Conservation (phyloP, 192 early-diverging fungal species). For the Rhizophagus prolifer region DNA sequence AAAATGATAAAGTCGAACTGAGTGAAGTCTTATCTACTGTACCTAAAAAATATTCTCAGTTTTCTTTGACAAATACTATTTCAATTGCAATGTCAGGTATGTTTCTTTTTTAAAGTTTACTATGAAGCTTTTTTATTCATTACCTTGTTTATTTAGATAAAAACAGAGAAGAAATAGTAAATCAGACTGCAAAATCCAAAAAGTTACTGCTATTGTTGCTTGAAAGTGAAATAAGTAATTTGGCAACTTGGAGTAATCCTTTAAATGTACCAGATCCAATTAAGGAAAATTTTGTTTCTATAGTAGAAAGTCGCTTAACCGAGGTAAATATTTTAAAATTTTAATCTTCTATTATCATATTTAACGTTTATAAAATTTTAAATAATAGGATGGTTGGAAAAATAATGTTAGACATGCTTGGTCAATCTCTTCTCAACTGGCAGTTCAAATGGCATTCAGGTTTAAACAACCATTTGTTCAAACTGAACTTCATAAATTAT, state of each 20-base stretch:
- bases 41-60: constrained; percentile 35
- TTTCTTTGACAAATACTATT: constrained; percentile 33
- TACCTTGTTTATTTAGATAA: constrained; percentile 34
- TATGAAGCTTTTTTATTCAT: neutral
- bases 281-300: constrained; percentile 9
- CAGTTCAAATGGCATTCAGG: constrained; percentile 73
- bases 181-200: constrained; percentile 45
- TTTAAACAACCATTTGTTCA: constrained; percentile 72
- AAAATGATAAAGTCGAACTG: constrained; percentile 61
- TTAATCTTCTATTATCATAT: neutral
- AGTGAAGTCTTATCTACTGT: constrained; percentile 48
- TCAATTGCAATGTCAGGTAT: constrained; percentile 39
- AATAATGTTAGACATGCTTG: constrained; percentile 77
- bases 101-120: neutral
- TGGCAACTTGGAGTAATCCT: constrained; percentile 84
- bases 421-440: constrained; percentile 77
- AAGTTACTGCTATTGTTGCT: constrained; percentile 80
- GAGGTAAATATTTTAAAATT: constrained; percentile 28
- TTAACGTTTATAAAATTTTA: neutral
- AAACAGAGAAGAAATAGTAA: constrained; percentile 55
- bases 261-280: constrained; percentile 45
- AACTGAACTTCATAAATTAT: constrained; percentile 61
- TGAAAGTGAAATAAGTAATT: constrained; percentile 84
- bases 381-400: constrained; percentile 68
- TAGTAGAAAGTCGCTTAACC: constrained; percentile 41